Percentiles rank a stretch among this genome's conserved stretches.
phyloP scores from a whole-genome alignment of 805 yeast species.

The Candida palmyrensis region DNA sequence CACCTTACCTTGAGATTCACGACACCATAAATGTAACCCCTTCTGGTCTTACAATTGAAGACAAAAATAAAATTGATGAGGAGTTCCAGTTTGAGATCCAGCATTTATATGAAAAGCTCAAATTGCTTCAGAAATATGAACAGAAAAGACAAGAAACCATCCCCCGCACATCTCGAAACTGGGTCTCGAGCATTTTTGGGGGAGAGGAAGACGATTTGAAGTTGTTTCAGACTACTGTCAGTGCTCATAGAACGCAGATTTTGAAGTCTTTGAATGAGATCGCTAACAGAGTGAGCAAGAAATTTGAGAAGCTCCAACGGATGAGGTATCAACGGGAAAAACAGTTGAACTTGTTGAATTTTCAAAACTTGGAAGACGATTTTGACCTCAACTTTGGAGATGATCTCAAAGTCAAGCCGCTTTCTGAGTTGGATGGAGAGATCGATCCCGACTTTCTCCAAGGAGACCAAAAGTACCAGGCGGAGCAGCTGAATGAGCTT shows the following conservation, averaged over 20 bases:
- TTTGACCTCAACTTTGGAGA: slow-evolving; percentile 5
- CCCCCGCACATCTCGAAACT: background rate
- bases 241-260: slow-evolving; percentile 44
- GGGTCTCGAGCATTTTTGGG: slow-evolving; percentile 6
- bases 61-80: slow-evolving; percentile 52
- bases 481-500: slow-evolving; percentile 5
- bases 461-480: slow-evolving; percentile 9
- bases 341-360: slow-evolving; percentile 30
- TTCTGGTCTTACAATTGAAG: slow-evolving; percentile 33
- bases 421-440: slow-evolving; percentile 4
- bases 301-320: slow-evolving; percentile 45
- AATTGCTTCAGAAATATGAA: slow-evolving; percentile 49
- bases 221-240: slow-evolving; percentile 32
- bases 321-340: slow-evolving; percentile 40
- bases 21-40: slow-evolving; percentile 2
- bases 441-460: slow-evolving; percentile 5
- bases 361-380: slow-evolving; percentile 36
- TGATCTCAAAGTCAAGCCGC: slow-evolving; percentile 2
- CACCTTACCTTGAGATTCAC: slow-evolving; percentile 18
- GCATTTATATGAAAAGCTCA: slow-evolving; percentile 46
- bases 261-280: slow-evolving; percentile 43
- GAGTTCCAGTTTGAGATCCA: slow-evolving; percentile 50
- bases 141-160: slow-evolving; percentile 20
- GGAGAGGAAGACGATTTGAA: slow-evolving; percentile 28
- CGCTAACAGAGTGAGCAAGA: slow-evolving; percentile 37